Percentiles rank a stretch among this genome's conserved stretches.
Conservation (phyloP, 768 basidiomycete species). For the Chalciporus pseudorubinellus region DNA sequence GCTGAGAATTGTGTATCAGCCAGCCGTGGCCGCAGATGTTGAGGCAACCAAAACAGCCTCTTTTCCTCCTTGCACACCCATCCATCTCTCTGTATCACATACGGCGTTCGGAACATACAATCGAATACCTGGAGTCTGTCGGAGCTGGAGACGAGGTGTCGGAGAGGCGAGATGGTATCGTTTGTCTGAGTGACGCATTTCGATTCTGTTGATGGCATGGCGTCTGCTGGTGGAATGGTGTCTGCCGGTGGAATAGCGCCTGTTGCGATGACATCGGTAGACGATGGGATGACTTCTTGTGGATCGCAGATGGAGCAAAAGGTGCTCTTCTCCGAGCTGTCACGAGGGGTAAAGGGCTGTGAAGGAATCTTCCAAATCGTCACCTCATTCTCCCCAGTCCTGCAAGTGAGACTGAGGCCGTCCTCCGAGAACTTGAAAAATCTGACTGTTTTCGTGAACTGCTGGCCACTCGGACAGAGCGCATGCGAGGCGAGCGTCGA, state of each 20-base stretch:
- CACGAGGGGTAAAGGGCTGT: background rate
- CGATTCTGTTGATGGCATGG: background rate
- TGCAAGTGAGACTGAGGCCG: conserved; percentile 2
- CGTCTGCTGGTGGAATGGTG: no score
- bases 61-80: conserved; percentile 10
- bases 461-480: background rate
- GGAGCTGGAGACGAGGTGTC: conserved; percentile 7
- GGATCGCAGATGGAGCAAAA: background rate
- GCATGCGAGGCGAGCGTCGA: background rate
- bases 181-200: background rate
- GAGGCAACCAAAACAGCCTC: conserved; percentile 13
- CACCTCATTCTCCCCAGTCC: background rate
- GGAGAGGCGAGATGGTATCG: background rate
- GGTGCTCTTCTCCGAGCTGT: background rate
- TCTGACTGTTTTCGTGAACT: background rate
- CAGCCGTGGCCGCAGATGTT: conserved; percentile 6
- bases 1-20: background rate
- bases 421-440: conserved; percentile 4
- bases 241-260: no score
- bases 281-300: background rate
- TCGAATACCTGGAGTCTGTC: conserved; percentile 2
- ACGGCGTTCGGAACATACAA: background rate
- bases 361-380: conserved; percentile 5
- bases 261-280: no score
- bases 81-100: conserved; percentile 8